Conservation (phyloP, 1,284 basidiomycete genomes). For the Grifola frondosa region DNA sequence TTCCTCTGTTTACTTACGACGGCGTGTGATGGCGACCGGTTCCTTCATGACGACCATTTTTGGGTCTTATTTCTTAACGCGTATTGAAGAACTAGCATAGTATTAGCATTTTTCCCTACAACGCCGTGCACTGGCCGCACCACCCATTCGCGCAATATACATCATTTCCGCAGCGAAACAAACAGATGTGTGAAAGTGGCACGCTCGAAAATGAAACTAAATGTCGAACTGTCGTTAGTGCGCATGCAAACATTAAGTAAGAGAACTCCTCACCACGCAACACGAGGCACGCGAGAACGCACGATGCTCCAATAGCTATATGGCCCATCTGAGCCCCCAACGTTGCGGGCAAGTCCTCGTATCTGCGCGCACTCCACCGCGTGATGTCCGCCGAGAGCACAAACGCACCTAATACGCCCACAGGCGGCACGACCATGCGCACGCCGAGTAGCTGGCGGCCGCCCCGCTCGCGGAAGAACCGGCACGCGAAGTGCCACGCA, state of each 20-base stretch:
- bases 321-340: constrained; percentile 29
- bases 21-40: too few relatives aligned
- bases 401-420: constrained; percentile 28
- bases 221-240: background rate
- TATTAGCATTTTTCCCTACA: too few relatives aligned
- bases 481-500: constrained; percentile 36
- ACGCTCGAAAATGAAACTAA: constrained; percentile 18
- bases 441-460: constrained; percentile 16
- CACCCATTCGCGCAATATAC: too few relatives aligned
- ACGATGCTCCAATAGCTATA: constrained; percentile 26
- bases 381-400: constrained; percentile 26
- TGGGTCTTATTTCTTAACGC: too few relatives aligned
- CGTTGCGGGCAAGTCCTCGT: constrained; percentile 17
- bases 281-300: constrained; percentile 27
- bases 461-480: constrained; percentile 27
- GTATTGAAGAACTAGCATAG: too few relatives aligned
- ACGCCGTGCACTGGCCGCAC: too few relatives aligned
- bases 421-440: constrained; percentile 27
- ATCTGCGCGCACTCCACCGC: constrained; percentile 25
- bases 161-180: constrained; percentile 10
- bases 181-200: constrained; percentile 9
- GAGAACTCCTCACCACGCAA: constrained; percentile 30
- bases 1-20: too few relatives aligned
- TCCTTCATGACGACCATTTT: too few relatives aligned
- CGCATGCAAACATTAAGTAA: background rate